These are phyloP conservation scores for Nephelium lappaceum DNA, from an alignment of 345 rosid species.

Conservation along the genomic window DNA sequence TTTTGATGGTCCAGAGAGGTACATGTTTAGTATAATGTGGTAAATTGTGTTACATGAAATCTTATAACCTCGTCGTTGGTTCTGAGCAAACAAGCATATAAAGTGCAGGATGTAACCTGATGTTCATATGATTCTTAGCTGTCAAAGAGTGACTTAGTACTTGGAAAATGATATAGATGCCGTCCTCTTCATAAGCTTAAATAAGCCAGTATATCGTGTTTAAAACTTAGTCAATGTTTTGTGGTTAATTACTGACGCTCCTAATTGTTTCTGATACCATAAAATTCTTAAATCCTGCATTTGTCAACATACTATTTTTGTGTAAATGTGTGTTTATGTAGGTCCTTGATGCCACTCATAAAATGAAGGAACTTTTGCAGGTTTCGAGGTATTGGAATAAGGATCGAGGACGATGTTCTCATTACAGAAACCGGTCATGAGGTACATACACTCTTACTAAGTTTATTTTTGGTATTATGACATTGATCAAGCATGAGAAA, in stretches of 20 bases:
- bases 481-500: not conserved
- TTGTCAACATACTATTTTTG: not conserved
- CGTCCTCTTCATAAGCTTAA: not conserved
- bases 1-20: constrained; percentile 74
- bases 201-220: not conserved
- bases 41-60: not conserved
- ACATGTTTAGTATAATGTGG: constrained; percentile 8
- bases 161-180: not conserved
- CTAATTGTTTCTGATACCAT: not conserved
- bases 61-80: constrained; percentile 10
- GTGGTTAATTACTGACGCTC: not conserved
- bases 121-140: not conserved
- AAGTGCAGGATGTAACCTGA: not conserved
- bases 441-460: constrained; percentile 44
- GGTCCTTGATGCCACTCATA: not conserved
- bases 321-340: not conserved
- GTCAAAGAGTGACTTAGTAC: not conserved
- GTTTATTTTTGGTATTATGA: not conserved
- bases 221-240: not conserved
- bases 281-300: not conserved
- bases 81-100: not conserved
- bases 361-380: constrained; percentile 39
- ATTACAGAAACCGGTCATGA: constrained; percentile 90
- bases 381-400: constrained; percentile 80
- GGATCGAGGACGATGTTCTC: constrained; percentile 96